Conservation (phyloP, 352 stramenopile species). For the Pythium aquatile region DNA sequence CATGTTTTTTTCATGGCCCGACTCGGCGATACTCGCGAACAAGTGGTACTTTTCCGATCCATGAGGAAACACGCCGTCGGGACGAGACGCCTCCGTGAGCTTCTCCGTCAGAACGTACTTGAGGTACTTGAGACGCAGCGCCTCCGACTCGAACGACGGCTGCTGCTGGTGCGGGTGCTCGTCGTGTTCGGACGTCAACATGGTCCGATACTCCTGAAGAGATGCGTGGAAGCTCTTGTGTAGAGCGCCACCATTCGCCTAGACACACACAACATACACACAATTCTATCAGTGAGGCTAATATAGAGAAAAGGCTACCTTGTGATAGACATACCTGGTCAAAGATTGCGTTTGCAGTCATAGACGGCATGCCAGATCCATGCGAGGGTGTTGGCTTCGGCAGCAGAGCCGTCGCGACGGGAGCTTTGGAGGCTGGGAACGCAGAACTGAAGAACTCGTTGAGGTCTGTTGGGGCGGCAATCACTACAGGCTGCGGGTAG, state of each 20-base stretch:
- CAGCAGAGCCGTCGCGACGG: conserved; percentile 12
- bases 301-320: neutral
- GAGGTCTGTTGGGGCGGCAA: conserved; percentile 11
- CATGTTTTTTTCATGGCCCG: conserved; percentile 55
- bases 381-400: conserved; percentile 16
- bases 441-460: conserved; percentile 15
- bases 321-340: conserved; percentile 11
- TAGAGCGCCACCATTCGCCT: conserved; percentile 14
- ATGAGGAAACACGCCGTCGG: conserved; percentile 70
- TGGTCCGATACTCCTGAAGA: conserved; percentile 20
- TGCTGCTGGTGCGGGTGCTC: conserved; percentile 15
- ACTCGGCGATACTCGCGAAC: conserved; percentile 44
- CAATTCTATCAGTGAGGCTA: neutral
- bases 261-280: conserved; percentile 3
- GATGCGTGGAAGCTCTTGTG: conserved; percentile 22
- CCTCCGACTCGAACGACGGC: conserved; percentile 20
- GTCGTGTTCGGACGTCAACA: conserved; percentile 13
- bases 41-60: conserved; percentile 61
- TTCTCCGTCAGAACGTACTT: conserved; percentile 79
- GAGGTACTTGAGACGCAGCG: conserved; percentile 49
- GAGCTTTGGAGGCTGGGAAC: conserved; percentile 14
- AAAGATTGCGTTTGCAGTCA: conserved; percentile 5
- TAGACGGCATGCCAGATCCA: conserved; percentile 4
- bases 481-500: neutral
- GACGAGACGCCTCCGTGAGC: conserved; percentile 62